phyloP scores from a whole-genome alignment of 495 filamentous ascomycete species.

The Penicillium psychrofluorescens region DNA sequence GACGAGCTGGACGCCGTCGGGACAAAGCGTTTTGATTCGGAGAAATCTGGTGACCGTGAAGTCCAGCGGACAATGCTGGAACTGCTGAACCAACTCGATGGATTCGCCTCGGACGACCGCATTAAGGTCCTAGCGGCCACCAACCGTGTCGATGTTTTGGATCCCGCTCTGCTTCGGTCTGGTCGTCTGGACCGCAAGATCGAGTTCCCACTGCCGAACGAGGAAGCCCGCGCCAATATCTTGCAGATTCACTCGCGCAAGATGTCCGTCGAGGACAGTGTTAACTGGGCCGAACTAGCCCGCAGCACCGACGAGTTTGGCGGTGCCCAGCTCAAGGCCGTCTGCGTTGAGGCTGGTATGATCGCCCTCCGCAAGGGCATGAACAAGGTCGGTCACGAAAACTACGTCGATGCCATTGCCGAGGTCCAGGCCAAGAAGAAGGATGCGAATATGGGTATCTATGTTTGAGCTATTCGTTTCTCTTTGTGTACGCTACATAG shows the following conservation, averaged over 20 bases:
- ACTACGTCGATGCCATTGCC: constrained; percentile 97
- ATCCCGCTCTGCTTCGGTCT: constrained; percentile 87
- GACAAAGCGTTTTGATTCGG: constrained; percentile 97
- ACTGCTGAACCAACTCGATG: constrained; percentile 96
- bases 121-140: constrained; percentile 98
- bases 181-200: constrained; percentile 98
- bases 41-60: constrained; percentile 96
- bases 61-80: constrained; percentile 99
- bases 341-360: constrained; percentile 99
- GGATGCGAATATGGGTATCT: constrained; percentile 59
- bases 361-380: constrained; percentile 89
- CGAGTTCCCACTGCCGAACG: constrained; percentile 98
- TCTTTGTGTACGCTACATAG: no score
- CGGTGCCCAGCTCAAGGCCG: constrained; percentile 93
- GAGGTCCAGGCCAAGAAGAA: constrained; percentile 99
- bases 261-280: constrained; percentile 88
- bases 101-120: constrained; percentile 96
- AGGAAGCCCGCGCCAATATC: constrained; percentile 96
- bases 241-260: constrained; percentile 95
- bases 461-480: constrained; percentile 27
- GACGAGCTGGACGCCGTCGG: constrained; percentile 96
- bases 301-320: constrained; percentile 99
- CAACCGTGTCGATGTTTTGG: constrained; percentile 95
- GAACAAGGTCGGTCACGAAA: constrained; percentile 93
- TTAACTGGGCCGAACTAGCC: constrained; percentile 96